Evolutionary conservation across 2,329 filamentous ascomycete genomes (phyloP), one percentile per base, ranked within the genome.

Genomic region (Emergomyces orientalis): DNA sequence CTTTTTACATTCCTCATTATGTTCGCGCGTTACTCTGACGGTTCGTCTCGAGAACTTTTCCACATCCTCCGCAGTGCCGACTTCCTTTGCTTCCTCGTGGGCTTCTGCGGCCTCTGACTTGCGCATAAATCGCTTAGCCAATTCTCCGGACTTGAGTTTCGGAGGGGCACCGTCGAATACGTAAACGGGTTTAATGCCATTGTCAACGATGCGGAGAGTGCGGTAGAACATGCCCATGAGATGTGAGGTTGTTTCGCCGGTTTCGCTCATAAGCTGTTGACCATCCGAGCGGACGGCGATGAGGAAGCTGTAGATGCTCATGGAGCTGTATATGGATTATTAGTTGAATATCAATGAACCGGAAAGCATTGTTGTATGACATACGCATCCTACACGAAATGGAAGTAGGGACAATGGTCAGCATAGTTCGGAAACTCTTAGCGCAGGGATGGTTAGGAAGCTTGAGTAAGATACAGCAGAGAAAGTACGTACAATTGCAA

Each of bases 141-240:
- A 82, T 79, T 99, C 94, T 66, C 94, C 94, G 0, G 91, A 96
- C 79, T 99, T 99, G 74, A 99, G 87, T 76, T 97, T 97, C 0
- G 94, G 94, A 22, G 94, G 94, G 11, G 92, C 91, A 63, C 94
- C 94, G 70, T 99, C 94, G 74, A 99, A 99, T 63, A 99, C 93
- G 76, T 96, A 99, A 68, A 99, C 84, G 1, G 94, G 94, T 75
- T 99, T 99, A 80, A 99, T 97, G 63, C 94, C 94, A 71, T 97
- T 97, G 78, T 99, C 94, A 71, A 97, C 90, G 80, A 99, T 97
- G 70, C 94, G 91, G 7, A 99, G 83, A 2, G 94, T 99, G 70
- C 94, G 92, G 81, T 99, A 99, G 81, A 99, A 99, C 87, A 99
- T 93, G 72, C 94, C 94, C 92, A 99, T 97, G 19, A 99, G 81